Base-by-base conservation (phyloP, 2,329 filamentous ascomycete genomes). In the Aspergillus sp. region DNA sequence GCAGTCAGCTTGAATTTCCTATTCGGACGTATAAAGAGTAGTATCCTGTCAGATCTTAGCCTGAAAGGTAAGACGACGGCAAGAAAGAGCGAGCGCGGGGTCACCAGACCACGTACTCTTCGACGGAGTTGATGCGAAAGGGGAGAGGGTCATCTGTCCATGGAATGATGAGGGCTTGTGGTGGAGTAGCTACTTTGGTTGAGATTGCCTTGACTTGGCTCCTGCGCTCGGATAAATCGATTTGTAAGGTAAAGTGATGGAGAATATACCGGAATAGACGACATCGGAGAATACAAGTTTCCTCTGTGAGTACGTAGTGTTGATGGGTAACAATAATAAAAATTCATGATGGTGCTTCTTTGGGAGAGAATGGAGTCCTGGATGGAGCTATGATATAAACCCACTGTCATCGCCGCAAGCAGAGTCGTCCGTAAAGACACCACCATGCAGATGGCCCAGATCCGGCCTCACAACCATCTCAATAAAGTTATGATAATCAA, bases 211-310 rank as follows among this genome's bases (percentile, higher is more conserved):
- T 39, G 47, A 57, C 45, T 58, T 60, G 61, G 54, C 52, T 56
- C 47, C 55, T 50, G 57, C 55, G 52, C 48, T 63, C 58, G 59
- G 62, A 64, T 65, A 62, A 65, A 58, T 56, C 52, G 55, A 52
- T 62, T 55, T 55, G 45, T 45, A 58, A 54, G 37, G 21, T 11
- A 23, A 47, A 46, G 25, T 37, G 9, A 44, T 45, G 23, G 19
- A 12, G 21, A 19, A 44, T 15, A 17, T 44, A 43, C 50, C 39
- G 23, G 37, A n/a, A 14, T 25, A 47, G 11, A 17, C 21, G 27
- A 23, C 25, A 43, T 19, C 33, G 27, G 27, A 43, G 14, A n/a
- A 31, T 41, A 52, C 39, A 40, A 50, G 27, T 25, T 33, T 27
- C 17, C 40, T 31, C 4, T 14, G 15, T 47, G 40, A 31, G n/a